phyloP scores from a whole-genome alignment of 768 basidiomycete species.

The Amanita molliuscula region DNA sequence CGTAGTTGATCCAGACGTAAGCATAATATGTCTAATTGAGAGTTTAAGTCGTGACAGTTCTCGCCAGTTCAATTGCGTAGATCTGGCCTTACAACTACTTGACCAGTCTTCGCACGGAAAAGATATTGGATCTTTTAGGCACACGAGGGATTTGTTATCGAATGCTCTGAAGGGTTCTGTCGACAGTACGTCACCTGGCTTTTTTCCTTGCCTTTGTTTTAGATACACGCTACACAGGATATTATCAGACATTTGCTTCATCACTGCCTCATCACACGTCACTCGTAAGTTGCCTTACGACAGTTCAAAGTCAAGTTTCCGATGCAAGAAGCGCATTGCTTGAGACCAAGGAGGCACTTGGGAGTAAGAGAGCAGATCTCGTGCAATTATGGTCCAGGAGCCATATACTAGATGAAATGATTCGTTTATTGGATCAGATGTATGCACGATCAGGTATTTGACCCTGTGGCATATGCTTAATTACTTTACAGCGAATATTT shows the following conservation, averaged over 20 bases:
- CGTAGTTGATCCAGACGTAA: constrained; percentile 71
- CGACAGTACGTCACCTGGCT: constrained; percentile 48
- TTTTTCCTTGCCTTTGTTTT: constrained; percentile 7
- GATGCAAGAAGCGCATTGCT: constrained; percentile 60
- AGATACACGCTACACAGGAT: constrained; percentile 34
- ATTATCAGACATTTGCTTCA: constrained; percentile 93
- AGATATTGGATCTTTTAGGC: constrained; percentile 66
- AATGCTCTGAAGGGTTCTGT: constrained; percentile 80
- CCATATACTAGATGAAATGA: constrained; percentile 92
- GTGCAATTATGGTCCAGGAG: constrained; percentile 85
- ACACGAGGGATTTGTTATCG: constrained; percentile 69
- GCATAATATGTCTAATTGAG: constrained; percentile 12
- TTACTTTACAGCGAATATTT: constrained; percentile 61
- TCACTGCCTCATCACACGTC: constrained; percentile 85
- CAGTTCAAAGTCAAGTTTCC: constrained; percentile 66
- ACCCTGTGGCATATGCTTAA: constrained; percentile 10
- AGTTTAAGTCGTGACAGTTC: constrained; percentile 6
- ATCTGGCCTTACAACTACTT: constrained; percentile 83
- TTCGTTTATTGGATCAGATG: constrained; percentile 92
- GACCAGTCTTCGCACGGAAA: constrained; percentile 66
- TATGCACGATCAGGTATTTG: constrained; percentile 24
- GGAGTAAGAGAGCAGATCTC: constrained; percentile 78
- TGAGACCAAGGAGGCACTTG: constrained; percentile 72
- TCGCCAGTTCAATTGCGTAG: constrained; percentile 83
- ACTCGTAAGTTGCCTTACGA: constrained; percentile 58